These are phyloP conservation scores for Solanum bulbocastanum DNA, from an alignment of 257 asterid genomes.

Conservation along the genomic window DNA sequence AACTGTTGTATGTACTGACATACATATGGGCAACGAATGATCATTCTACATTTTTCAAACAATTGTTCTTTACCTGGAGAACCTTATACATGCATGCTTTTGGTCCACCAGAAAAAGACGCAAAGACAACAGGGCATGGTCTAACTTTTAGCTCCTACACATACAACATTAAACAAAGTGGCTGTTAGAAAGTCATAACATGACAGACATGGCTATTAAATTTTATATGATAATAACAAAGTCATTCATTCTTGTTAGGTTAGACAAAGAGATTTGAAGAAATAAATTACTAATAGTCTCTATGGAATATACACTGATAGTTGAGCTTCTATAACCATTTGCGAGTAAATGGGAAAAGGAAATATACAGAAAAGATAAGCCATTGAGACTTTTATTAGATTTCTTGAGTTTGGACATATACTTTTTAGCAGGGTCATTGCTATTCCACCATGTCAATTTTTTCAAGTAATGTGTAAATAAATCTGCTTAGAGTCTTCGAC, in stretches of 20 bases:
- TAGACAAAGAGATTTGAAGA: not conserved
- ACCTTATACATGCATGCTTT: slow-evolving; percentile 95
- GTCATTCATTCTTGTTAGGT: not conserved
- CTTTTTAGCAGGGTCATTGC: not conserved
- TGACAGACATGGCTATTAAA: not conserved
- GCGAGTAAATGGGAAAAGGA: not conserved
- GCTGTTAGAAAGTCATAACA: not conserved
- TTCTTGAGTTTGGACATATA: not conserved
- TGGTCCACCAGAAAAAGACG: slow-evolving; percentile 95
- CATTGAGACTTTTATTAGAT: not conserved
- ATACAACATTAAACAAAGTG: not conserved
- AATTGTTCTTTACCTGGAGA: slow-evolving; percentile 53
- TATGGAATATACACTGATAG: not conserved
- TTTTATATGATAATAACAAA: not conserved
- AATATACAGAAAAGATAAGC: not conserved
- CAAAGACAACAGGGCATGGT: slow-evolving; percentile 87
- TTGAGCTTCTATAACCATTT: not conserved
- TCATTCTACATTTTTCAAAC: not conserved
- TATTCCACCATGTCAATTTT: not conserved
- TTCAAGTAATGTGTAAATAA: not conserved
- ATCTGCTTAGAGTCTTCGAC: not conserved
- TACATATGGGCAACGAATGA: not conserved
- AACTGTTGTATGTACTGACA: not conserved
- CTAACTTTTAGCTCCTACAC: slow-evolving; percentile 71
- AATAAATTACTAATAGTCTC: not conserved